These are phyloP conservation scores for Penicillium egyptiacum DNA, from an alignment of 495 filamentous ascomycete genomes.

Conservation along the genomic window DNA sequence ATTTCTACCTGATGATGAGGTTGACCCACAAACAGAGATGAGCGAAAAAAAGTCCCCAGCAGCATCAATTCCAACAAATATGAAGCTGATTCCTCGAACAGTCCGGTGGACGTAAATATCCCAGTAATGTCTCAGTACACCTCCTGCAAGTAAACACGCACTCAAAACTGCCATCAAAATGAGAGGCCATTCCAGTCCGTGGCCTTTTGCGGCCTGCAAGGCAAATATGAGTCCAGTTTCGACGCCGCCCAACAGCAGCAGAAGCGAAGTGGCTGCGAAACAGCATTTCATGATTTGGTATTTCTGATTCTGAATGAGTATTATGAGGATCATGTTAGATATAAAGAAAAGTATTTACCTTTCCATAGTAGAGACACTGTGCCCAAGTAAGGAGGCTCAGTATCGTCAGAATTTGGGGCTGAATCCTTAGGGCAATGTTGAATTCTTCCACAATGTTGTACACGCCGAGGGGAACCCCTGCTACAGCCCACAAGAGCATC, in stretches of 20 bases:
- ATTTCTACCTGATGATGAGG: not conserved
- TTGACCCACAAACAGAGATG: constrained; percentile 48
- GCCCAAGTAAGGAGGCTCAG: constrained; percentile 64
- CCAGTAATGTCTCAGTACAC: constrained; percentile 56
- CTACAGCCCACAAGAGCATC: constrained; percentile 67
- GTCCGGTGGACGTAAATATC: constrained; percentile 60
- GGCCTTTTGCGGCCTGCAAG: constrained; percentile 40
- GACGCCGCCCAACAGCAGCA: constrained; percentile 50
- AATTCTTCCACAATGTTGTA: constrained; percentile 63
- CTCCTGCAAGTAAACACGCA: constrained; percentile 55
- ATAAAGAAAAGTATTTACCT: constrained; percentile 28
- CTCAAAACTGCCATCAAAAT: constrained; percentile 62
- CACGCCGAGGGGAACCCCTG: constrained; percentile 63
- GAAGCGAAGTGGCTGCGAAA: constrained; percentile 33
- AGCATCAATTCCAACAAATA: constrained; percentile 65
- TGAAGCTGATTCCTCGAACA: constrained; percentile 63
- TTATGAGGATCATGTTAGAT: not conserved
- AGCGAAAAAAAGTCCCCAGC: constrained; percentile 63
- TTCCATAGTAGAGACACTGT: constrained; percentile 64
- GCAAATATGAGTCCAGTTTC: constrained; percentile 54
- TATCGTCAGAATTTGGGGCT: constrained; percentile 61
- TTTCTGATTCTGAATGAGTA: constrained; percentile 33
- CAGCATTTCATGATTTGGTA: constrained; percentile 46
- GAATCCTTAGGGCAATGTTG: constrained; percentile 59
- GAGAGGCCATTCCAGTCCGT: constrained; percentile 49